Conservation (phyloP, 805 yeast genomes). For the Saturnispora diversa region DNA sequence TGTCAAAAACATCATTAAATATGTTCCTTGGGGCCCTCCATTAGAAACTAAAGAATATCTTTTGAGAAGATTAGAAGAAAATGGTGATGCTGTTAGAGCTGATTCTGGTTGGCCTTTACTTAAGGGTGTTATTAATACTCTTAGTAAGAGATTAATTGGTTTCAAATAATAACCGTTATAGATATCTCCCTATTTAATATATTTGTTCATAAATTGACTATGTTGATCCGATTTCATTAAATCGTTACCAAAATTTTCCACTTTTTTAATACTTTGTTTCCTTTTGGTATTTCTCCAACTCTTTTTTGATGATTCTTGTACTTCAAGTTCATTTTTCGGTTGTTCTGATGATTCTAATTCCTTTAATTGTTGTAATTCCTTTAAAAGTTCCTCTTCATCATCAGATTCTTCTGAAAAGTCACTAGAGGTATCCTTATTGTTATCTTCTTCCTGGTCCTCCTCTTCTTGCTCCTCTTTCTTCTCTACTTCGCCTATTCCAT, state of each 20-base stretch:
- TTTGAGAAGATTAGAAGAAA: slow-evolving; percentile 85
- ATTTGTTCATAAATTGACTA: slow-evolving; percentile 34
- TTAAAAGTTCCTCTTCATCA: slow-evolving; percentile 43
- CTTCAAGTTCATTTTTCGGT: slow-evolving; percentile 13
- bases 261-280: slow-evolving; percentile 12
- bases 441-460: slow-evolving; percentile 18
- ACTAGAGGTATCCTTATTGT: slow-evolving; percentile 24
- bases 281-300: slow-evolving; percentile 16
- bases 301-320: slow-evolving; percentile 3
- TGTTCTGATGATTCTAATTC: background rate
- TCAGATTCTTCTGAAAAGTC: slow-evolving; percentile 44
- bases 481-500: no score
- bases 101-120: slow-evolving; percentile 75
- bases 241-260: slow-evolving; percentile 21
- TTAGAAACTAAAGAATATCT: slow-evolving; percentile 85
- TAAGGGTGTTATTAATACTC: slow-evolving; percentile 40
- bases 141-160: slow-evolving; percentile 25
- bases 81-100: slow-evolving; percentile 86
- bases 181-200: slow-evolving; percentile 24
- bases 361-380: slow-evolving; percentile 32
- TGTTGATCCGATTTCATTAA: slow-evolving; percentile 35
- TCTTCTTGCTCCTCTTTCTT: slow-evolving; percentile 17
- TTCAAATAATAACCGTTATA: no score
- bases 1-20: slow-evolving; percentile 74
- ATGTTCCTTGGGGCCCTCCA: slow-evolving; percentile 98